These are phyloP conservation scores for Ramalina intermedia DNA, from an alignment of 495 filamentous ascomycete species.

Conservation along the genomic window DNA sequence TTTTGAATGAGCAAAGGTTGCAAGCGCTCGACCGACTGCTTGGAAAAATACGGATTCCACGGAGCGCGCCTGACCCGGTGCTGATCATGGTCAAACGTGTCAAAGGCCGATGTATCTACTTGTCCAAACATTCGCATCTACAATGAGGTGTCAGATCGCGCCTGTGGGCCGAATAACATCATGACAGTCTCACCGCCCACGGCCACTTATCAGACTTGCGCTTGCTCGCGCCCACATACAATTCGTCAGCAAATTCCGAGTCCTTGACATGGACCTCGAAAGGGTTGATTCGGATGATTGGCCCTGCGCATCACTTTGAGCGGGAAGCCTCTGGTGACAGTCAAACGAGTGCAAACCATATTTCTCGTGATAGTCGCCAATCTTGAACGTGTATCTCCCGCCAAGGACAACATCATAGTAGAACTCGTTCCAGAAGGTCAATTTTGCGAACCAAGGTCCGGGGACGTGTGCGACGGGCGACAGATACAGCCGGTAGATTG, in stretches of 20 bases:
- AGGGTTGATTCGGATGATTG: constrained; percentile 12
- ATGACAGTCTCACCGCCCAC: constrained; percentile 11
- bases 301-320: neutral
- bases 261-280: constrained; percentile 13
- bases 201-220: constrained; percentile 26
- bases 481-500: constrained; percentile 19
- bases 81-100: constrained; percentile 19
- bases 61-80: constrained; percentile 21
- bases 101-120: constrained; percentile 7
- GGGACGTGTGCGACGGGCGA: constrained; percentile 19
- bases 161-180: neutral
- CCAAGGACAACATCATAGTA: constrained; percentile 18
- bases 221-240: constrained; percentile 20
- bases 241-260: constrained; percentile 13
- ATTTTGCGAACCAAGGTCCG: constrained; percentile 20
- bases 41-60: constrained; percentile 22
- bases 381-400: constrained; percentile 13
- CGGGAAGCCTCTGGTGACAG: neutral
- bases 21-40: constrained; percentile 12
- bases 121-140: constrained; percentile 12
- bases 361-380: constrained; percentile 10
- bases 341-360: constrained; percentile 3
- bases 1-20: constrained; percentile 18
- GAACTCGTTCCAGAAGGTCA: constrained; percentile 22
- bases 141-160: neutral